Evolutionary conservation across 768 basidiomycete genomes (phyloP).

Genomic region (Calvatia gigantea): DNA sequence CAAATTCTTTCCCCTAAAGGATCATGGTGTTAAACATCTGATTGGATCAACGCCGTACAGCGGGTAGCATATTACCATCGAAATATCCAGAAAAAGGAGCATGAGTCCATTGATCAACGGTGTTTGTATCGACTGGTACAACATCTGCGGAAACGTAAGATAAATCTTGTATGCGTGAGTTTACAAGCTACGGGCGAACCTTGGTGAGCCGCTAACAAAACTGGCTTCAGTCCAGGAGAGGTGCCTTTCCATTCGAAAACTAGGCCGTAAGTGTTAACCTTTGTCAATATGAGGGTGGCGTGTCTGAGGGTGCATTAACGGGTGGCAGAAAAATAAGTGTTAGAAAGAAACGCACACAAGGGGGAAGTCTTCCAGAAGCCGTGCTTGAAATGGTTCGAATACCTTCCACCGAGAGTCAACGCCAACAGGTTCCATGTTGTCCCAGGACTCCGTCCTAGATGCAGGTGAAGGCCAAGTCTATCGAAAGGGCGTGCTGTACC

Average conservation of each 20-base stretch:
- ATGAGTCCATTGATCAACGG: conserved; percentile 52
- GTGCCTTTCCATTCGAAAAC: conserved; percentile 71
- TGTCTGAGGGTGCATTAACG: conserved; percentile 37
- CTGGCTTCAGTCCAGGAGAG: conserved; percentile 58
- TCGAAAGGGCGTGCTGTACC: conserved; percentile 13
- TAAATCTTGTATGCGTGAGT: neutral
- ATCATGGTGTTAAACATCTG: neutral
- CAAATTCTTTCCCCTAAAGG: conserved; percentile 50
- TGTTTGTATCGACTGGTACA: conserved; percentile 59
- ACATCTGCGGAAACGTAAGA: conserved; percentile 42
- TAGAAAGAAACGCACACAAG: conserved; percentile 48
- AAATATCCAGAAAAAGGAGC: conserved; percentile 64
- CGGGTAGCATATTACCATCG: conserved; percentile 38
- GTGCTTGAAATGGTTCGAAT: conserved; percentile 51
- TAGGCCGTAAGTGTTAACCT: conserved; percentile 77
- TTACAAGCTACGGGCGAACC: conserved; percentile 29
- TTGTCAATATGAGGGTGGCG: conserved; percentile 52
- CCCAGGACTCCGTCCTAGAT: conserved; percentile 49
- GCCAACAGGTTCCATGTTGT: conserved; percentile 44
- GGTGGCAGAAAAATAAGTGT: neutral
- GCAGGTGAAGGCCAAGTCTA: neutral
- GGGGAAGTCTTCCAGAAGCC: conserved; percentile 52
- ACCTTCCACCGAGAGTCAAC: conserved; percentile 53
- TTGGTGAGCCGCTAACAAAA: conserved; percentile 68
- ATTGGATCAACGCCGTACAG: neutral